Base-by-base conservation (phyloP, 2,329 filamentous ascomycete species). In the Epichloe uncinata region DNA sequence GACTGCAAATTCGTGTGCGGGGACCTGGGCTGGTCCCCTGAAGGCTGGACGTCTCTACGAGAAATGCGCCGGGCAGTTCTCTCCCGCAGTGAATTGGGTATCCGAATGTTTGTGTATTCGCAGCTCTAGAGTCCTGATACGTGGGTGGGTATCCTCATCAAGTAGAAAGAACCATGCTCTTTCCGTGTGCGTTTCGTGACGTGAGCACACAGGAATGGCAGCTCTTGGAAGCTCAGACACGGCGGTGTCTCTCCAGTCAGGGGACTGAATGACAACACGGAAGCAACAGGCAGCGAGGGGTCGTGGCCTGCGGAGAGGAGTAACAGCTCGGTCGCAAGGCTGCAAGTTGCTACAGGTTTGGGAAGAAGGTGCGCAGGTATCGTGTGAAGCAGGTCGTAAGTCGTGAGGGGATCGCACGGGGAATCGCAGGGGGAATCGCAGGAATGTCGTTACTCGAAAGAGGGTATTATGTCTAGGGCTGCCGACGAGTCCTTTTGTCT, bases 1-100 rank as follows among this genome's bases (percentile, higher is more conserved):
- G 61, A 49, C 56, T 60, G 57, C 57, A 55, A 52, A 50, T 52
- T 53, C 52, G 56, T 56, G 56, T 55, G 57, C 53, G 64, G 66
- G 66, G 66, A 66, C 65, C 66, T 54, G 53, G 46, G 51, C 38
- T 57, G 65, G 66, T 61, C 63, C 65, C 64, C 66, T 60, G 50
- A 45, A 57, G 49, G 51, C 49, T 48, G 50, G 50, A 48, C 50
- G 56, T 60, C 52, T 53, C 53, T 50, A 50, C 54, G 50, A 53
- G 54, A 54, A 57, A 59, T 61, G 60, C 61, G 62, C 59, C 59
- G 49, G 36, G 37, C 22, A 33, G 22, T 20, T 33, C 33, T 40
- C 41, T 40, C 41, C 36, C 37, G 41, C 9, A 48, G 35, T 15
- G 13, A 16, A 15, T 9, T 11, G 40, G n/a, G 18, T n/a, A n/a